A percentile compares a stretch with the other conserved stretches of the same genome.
Conservation (phyloP, 495 filamentous ascomycete species). For the Podospora conica region DNA sequence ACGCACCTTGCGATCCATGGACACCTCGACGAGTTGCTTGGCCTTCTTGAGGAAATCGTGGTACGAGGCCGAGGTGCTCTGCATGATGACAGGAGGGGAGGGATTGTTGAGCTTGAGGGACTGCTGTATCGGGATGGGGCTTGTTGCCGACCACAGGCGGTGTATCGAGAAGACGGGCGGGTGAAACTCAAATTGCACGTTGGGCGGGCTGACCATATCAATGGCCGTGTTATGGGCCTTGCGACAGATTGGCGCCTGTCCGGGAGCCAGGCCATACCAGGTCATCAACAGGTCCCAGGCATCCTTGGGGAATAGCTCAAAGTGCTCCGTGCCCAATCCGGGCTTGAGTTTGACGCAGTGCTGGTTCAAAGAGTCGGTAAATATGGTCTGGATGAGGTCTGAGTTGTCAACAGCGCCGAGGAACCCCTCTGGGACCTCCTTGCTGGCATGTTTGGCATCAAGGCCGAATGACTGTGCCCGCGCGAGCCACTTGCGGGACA, state of each 20-base stretch:
- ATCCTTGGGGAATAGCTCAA: constrained; percentile 66
- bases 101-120: constrained; percentile 51
- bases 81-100: constrained; percentile 54
- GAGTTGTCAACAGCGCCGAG: constrained; percentile 86
- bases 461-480: constrained; percentile 64
- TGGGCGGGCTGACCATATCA: constrained; percentile 46
- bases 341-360: constrained; percentile 71
- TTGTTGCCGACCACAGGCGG: constrained; percentile 58
- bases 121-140: constrained; percentile 49
- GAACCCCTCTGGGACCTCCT: constrained; percentile 55
- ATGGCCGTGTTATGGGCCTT: constrained; percentile 69
- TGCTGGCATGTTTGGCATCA: constrained; percentile 48
- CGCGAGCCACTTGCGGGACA: constrained; percentile 74
- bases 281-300: constrained; percentile 75
- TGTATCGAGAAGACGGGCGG: constrained; percentile 84
- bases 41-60: constrained; percentile 67
- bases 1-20: constrained; percentile 64
- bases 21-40: constrained; percentile 60
- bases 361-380: constrained; percentile 40
- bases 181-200: constrained; percentile 75
- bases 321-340: constrained; percentile 63
- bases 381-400: constrained; percentile 52
- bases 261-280: constrained; percentile 73
- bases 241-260: constrained; percentile 67
- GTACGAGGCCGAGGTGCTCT: constrained; percentile 60